These are phyloP conservation scores for Rhamnella rubrinervis DNA, from an alignment of 331 rosid species.

Conservation along the genomic window DNA sequence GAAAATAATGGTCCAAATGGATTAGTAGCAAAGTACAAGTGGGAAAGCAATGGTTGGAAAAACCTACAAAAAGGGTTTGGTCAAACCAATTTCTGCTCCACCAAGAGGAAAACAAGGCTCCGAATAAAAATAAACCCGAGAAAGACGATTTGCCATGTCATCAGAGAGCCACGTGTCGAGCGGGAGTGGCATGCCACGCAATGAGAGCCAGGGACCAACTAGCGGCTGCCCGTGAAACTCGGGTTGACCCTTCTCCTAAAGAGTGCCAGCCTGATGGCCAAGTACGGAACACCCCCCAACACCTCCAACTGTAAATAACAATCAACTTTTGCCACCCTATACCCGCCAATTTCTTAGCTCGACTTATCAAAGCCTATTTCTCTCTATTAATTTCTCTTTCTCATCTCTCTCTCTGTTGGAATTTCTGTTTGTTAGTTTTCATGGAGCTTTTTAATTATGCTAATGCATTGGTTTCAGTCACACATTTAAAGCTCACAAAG, in stretches of 20 bases:
- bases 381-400: too few relatives aligned
- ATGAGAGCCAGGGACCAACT: too few relatives aligned
- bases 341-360: conserved; percentile 55
- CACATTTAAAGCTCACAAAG: not conserved
- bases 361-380: conserved; percentile 26
- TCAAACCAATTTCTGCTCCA: not conserved
- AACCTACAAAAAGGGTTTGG: not conserved
- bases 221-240: too few relatives aligned
- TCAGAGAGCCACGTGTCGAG: too few relatives aligned
- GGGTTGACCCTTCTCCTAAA: not conserved
- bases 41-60: too few relatives aligned
- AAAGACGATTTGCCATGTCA: too few relatives aligned
- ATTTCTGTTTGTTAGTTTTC: conserved; percentile 11
- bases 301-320: conserved; percentile 29
- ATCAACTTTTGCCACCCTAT: conserved; percentile 57
- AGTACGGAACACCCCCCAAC: conserved; percentile 22
- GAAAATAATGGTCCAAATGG: too few relatives aligned
- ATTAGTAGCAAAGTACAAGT: too few relatives aligned
- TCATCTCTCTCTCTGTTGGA: conserved; percentile 18
- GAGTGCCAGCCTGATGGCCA: conserved; percentile 32
- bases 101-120: not conserved
- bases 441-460: not conserved
- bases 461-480: not conserved
- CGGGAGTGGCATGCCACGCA: too few relatives aligned
- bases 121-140: not conserved